These are phyloP conservation scores for Ceraceosorus guamensis DNA, from an alignment of 1,284 basidiomycete species.

Conservation along the genomic window DNA sequence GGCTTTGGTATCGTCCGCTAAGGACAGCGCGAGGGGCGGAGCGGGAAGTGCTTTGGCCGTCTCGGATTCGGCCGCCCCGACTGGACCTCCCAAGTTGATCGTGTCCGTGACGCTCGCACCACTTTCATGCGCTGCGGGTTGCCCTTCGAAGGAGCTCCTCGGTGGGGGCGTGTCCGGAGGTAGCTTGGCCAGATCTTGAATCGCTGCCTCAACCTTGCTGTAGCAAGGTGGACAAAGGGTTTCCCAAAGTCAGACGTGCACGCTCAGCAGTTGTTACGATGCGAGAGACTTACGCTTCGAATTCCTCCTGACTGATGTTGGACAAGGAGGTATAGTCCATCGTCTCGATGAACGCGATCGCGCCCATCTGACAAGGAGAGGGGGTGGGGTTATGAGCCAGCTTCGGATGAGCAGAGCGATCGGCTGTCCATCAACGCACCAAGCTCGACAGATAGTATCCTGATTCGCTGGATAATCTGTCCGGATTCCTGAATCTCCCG, in stretches of 20 bases:
- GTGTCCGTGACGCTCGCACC: too few relatives aligned
- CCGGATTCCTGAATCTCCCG: conserved; percentile 82
- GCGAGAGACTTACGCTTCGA: conserved; percentile 59
- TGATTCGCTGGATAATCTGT: conserved; percentile 83
- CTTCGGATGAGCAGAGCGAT: background rate
- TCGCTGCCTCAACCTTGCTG: conserved; percentile 3
- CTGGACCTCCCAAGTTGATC: too few relatives aligned
- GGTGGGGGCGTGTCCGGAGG: background rate
- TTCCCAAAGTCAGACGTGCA: background rate
- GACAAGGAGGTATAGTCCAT: conserved; percentile 92
- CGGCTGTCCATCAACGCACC: conserved; percentile 50
- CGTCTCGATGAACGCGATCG: conserved; percentile 89
- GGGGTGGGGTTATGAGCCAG: background rate
- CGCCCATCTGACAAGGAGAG: conserved; percentile 45
- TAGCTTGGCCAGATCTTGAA: background rate
- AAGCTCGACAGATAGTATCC: conserved; percentile 95
- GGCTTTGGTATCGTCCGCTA: conserved; percentile 44
- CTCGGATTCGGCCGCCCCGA: background rate
- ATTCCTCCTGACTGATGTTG: conserved; percentile 84
- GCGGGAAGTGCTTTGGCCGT: conserved; percentile 16
- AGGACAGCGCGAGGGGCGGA: conserved; percentile 23
- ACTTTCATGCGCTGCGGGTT: too few relatives aligned
- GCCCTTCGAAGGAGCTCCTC: too few relatives aligned
- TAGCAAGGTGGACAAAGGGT: background rate
- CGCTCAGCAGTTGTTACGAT: background rate